Evolutionary conservation across 2,329 filamentous ascomycete species (phyloP), one percentile per base, ranked within the genome.

Genomic region (Diaporthe ilicicola): DNA sequence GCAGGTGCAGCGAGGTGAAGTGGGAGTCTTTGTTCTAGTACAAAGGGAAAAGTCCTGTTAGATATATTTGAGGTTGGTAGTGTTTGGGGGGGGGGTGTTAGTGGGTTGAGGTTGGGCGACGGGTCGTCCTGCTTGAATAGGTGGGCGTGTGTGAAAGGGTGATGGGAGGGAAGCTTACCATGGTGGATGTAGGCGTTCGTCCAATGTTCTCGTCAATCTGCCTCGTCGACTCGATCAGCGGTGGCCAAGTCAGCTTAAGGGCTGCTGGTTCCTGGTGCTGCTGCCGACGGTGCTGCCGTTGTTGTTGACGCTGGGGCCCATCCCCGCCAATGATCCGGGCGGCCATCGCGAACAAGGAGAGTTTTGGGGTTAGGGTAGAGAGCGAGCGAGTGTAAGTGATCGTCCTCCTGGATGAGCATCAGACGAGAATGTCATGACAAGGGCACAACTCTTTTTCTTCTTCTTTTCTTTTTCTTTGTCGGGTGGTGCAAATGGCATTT

Each of bases 1-100:
- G 90, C 83, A 95, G 90, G 85, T 95, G 93, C 73, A 95, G 82
- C 79, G 93, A 90, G 27, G 91, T 95, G 83, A 91, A 90, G 81
- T 85, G 87, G 12, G 91, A 91, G 85, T 96, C 93, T 84, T 94
- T 94, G 77, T 90, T 90, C 88, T 90, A 83, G 0, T 34, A 27
- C 10, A 46, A 44, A 24, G 19, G 4, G 56, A 44, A 44, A 10
- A 37, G 34, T 5, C n/a, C 19, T 10, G 46, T 22, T 22, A 27
- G 46, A 50, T 22, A 22, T n/a, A n/a, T n/a, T n/a, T n/a, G n/a
- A n/a, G n/a, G n/a, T n/a, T n/a, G 56, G 8, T 34, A 7, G 19
- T 19, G 6, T 22, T n/a, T 5, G 34, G 54, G 37, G 37, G 1
- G 22, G 37, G 54, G 54, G 54, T 22, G n/a, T 6, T n/a, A n/a